Evolutionary conservation across 345 rosid genomes (phyloP).

Genomic region (Sapria himalayana): DNA sequence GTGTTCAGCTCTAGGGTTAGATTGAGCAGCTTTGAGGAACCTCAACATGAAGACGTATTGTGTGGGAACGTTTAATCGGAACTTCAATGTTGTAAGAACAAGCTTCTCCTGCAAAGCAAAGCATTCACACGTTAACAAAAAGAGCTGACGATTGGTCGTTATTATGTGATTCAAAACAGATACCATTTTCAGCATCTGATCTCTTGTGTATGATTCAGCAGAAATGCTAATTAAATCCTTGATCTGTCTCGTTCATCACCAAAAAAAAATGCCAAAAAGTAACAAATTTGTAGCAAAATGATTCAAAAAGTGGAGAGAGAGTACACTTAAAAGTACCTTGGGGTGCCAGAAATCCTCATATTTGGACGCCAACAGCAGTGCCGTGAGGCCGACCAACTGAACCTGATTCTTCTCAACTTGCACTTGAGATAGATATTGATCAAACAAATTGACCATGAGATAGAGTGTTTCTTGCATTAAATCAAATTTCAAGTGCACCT

Average conservation of each 20-base stretch:
- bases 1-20: constrained; percentile 66
- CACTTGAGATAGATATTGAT: constrained; percentile 64
- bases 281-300: constrained; percentile 1
- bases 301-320: neutral
- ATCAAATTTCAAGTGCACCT: constrained; percentile 82
- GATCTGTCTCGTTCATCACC: constrained; percentile 35
- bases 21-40: constrained; percentile 83
- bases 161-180: neutral
- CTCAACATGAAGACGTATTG: constrained; percentile 85
- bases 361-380: constrained; percentile 74
- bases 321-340: constrained; percentile 23
- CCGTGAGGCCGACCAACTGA: constrained; percentile 85
- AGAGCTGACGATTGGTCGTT: neutral
- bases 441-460: constrained; percentile 55
- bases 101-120: constrained; percentile 49
- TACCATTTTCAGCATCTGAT: constrained; percentile 64
- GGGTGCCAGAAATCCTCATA: constrained; percentile 99
- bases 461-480: constrained; percentile 87
- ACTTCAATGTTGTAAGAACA: constrained; percentile 52
- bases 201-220: constrained; percentile 64
- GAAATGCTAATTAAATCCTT: constrained; percentile 76
- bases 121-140: constrained; percentile 1
- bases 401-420: constrained; percentile 48
- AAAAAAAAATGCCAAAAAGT: neutral
- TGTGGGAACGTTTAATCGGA: constrained; percentile 70